Conservation (phyloP, 805 yeast genomes). For the Naumovozyma castellii region DNA sequence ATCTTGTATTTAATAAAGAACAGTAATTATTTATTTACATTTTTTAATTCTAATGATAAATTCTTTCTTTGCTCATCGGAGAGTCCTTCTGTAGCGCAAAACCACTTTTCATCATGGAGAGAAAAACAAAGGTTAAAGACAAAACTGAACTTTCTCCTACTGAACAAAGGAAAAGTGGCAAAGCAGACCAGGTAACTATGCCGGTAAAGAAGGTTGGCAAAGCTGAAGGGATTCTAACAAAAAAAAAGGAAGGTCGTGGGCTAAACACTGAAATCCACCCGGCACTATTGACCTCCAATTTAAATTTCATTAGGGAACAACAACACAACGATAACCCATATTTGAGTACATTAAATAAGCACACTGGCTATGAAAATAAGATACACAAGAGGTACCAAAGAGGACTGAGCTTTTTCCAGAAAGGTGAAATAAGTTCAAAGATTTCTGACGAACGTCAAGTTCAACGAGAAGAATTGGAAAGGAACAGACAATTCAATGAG, state of each 20-base stretch:
- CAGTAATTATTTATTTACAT: not conserved
- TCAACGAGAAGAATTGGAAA: constrained; percentile 2
- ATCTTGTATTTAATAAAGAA: not conserved
- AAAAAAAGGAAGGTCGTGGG: constrained; percentile 10
- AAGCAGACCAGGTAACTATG: no score
- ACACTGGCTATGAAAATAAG: not conserved
- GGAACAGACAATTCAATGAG: constrained; percentile 9
- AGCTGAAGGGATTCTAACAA: not conserved
- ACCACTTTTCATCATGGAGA: no score
- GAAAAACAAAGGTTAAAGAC: not conserved
- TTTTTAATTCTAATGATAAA: no score
- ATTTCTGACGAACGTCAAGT: constrained; percentile 11
- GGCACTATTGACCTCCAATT: constrained; percentile 19
- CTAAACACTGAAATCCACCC: constrained; percentile 26
- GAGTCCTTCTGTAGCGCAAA: no score
- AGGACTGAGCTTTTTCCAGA: constrained; percentile 37
- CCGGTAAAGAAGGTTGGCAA: no score
- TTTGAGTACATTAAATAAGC: constrained; percentile 8
- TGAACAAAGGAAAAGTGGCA: no score
- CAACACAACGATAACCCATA: constrained; percentile 25
- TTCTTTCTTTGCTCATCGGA: no score
- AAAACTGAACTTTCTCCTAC: no score
- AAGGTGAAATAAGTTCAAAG: constrained; percentile 38
- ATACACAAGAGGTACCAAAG: constrained; percentile 10
- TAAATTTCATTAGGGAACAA: constrained; percentile 21